Evolutionary conservation across 768 basidiomycete species (phyloP), one percentile per base, ranked within the genome.

Genomic region (Solioccasus polychromus): DNA sequence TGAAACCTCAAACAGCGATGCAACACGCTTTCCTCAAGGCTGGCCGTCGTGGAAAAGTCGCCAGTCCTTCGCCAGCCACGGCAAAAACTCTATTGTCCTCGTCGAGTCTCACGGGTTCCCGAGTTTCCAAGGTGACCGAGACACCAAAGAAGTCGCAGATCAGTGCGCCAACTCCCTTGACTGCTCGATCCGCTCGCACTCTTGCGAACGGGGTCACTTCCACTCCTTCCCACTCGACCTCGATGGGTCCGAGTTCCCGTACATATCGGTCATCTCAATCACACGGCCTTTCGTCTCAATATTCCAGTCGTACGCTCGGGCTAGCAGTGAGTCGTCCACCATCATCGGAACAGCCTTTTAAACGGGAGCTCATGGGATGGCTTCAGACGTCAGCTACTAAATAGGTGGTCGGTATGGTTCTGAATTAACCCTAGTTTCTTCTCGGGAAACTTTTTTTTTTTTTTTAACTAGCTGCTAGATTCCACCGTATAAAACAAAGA

Each of bases 1-100:
- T 99, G 62, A 98, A 96, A 66, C 95, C 95, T 4, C 88, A 92
- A 55, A 79, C 87, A 9, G 95, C 95, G 1, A 66, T 97, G 71
- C 82, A 92, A 19, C 95, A 97, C 68, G 87, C 89, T 10, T 97
- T 92, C 70, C 76, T 96, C 47, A 73, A 83, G 17, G 78, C 81
- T 20, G 80, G 87, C 39, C 77, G 79, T 38, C 78, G 77, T 43
- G 53, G 67, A 17, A 84, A 79, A 61, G 59, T 71, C 7, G 61
- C 71, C 12, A 69, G 68, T 28, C 67, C 75, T 5, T 71, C 64
- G 3, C 61, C 74, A 14, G 61, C 70, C 20, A 70, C 79, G 4
- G 64, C 80, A 11, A 86, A 76, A 62, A 66, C 76, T n/a, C 67
- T 79, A 15, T 52, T 82, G 29, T 80, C 80, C 18, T 79, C 85